phyloP scores from a whole-genome alignment of 1,139 yeast genomes.

The Spathaspora sp. region DNA sequence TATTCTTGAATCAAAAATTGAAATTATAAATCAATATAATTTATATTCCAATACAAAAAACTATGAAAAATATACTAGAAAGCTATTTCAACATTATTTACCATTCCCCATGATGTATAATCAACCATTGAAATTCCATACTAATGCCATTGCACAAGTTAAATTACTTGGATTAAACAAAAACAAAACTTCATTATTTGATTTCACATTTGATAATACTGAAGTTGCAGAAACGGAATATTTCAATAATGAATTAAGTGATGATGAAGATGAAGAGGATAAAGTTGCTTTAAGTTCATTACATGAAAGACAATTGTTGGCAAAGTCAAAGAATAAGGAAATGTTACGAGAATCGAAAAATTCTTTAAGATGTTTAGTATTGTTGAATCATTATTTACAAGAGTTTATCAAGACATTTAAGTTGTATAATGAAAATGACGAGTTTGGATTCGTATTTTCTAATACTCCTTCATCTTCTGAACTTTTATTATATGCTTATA shows the following conservation, averaged over 20 bases:
- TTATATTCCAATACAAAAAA: constrained; percentile 59
- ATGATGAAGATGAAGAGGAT: constrained; percentile 22
- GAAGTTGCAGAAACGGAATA: constrained; percentile 29
- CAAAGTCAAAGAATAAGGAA: constrained; percentile 41
- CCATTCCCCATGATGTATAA: constrained; percentile 89
- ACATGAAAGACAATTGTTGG: constrained; percentile 49
- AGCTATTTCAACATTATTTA: constrained; percentile 53
- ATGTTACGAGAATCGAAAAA: constrained; percentile 50
- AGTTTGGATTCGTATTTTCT: constrained; percentile 10
- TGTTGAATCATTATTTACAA: constrained; percentile 34
- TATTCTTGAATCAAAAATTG: constrained; percentile 39
- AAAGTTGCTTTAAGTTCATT: constrained; percentile 50
- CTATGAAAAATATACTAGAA: constrained; percentile 65
- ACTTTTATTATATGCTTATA: constrained; percentile 38
- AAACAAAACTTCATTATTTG: constrained; percentile 31
- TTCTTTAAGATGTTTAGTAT: constrained; percentile 50
- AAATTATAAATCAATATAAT: constrained; percentile 59
- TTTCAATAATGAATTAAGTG: constrained; percentile 22
- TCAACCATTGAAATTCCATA: constrained; percentile 58
- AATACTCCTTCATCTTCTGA: constrained; percentile 13
- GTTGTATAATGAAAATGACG: not conserved
- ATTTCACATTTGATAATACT: constrained; percentile 14
- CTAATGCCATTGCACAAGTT: constrained; percentile 49
- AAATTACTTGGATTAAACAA: constrained; percentile 37
- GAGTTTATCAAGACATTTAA: constrained; percentile 22